Evolutionary conservation across 2,329 filamentous ascomycete species (phyloP).

Genomic region (Laburnicola sp.): DNA sequence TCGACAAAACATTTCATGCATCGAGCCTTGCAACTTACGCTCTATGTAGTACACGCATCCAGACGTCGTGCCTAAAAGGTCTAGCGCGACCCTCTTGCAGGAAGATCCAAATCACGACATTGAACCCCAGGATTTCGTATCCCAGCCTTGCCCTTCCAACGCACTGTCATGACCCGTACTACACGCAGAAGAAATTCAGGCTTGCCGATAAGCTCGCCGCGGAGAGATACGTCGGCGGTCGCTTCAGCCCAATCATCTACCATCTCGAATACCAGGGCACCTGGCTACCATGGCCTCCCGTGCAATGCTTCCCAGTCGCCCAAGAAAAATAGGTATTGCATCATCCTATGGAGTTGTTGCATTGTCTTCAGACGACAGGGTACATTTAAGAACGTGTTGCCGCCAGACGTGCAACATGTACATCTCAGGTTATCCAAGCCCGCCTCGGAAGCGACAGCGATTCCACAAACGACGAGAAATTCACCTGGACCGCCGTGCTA

Average conservation of each 20-base stretch:
- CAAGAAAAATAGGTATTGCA: constrained; percentile 35
- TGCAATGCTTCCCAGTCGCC: constrained; percentile 6
- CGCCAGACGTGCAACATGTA: too few species aligned
- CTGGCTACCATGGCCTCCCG: constrained; percentile 4
- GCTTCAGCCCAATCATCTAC: constrained; percentile 25
- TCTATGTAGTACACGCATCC: too few species aligned
- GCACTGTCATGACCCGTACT: constrained; percentile 7
- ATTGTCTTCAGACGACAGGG: too few species aligned
- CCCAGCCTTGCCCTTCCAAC: constrained; percentile 4
- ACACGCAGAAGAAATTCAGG: constrained; percentile 8
- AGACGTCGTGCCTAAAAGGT: background rate
- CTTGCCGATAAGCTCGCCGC: constrained; percentile 13
- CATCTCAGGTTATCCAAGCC: constrained; percentile 55
- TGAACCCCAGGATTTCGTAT: constrained; percentile 37
- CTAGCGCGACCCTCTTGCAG: constrained; percentile 16
- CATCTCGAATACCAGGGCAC: background rate
- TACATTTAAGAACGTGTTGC: constrained; percentile 9
- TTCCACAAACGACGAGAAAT: constrained; percentile 68
- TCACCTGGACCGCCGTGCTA: constrained; percentile 67
- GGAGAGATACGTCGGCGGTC: constrained; percentile 5
- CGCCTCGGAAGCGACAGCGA: constrained; percentile 70
- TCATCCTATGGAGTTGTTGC: constrained; percentile 24
- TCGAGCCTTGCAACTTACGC: background rate
- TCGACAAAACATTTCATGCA: too few species aligned
- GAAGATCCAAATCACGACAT: constrained; percentile 42